These are phyloP conservation scores for Moricandia arvensis DNA, from an alignment of 345 rosid species.

Conservation along the genomic window DNA sequence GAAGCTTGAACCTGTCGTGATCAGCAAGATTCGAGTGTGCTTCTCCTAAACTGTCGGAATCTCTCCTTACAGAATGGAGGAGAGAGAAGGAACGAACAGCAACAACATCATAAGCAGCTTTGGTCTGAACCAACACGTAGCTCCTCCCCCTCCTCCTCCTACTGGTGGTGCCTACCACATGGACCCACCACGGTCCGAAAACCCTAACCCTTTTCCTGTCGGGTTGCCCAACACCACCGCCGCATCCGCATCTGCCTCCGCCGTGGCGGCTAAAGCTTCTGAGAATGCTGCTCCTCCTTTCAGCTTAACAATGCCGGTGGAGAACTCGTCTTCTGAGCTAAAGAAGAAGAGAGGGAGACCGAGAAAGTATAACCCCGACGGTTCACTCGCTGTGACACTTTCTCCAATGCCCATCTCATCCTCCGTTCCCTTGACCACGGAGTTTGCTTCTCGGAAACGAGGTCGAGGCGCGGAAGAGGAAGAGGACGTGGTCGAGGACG, in stretches of 20 bases:
- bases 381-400: conserved; percentile 48
- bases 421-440: conserved; percentile 69
- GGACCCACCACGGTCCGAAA: conserved; percentile 49
- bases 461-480: conserved; percentile 61
- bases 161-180: conserved; percentile 38
- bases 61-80: conserved; percentile 53
- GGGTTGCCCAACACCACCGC: conserved; percentile 30
- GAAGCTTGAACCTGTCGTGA: conserved; percentile 39
- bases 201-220: conserved; percentile 38
- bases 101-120: conserved; percentile 41
- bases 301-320: conserved; percentile 33
- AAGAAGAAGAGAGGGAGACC: conserved; percentile 97
- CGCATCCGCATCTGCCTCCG: conserved; percentile 17
- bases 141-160: conserved; percentile 49
- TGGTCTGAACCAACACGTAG: conserved; percentile 50
- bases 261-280: not conserved
- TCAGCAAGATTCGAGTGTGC: conserved; percentile 36
- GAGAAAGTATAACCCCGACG: conserved; percentile 77
- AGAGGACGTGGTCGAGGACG: conserved; percentile 60
- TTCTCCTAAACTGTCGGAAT: conserved; percentile 36
- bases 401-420: conserved; percentile 95
- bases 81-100: conserved; percentile 44
- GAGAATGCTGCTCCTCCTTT: conserved; percentile 32
- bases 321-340: conserved; percentile 37
- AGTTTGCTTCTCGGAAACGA: conserved; percentile 51